These are phyloP conservation scores for Choiromyces venosus DNA, from an alignment of 495 filamentous ascomycete genomes.

Conservation along the genomic window DNA sequence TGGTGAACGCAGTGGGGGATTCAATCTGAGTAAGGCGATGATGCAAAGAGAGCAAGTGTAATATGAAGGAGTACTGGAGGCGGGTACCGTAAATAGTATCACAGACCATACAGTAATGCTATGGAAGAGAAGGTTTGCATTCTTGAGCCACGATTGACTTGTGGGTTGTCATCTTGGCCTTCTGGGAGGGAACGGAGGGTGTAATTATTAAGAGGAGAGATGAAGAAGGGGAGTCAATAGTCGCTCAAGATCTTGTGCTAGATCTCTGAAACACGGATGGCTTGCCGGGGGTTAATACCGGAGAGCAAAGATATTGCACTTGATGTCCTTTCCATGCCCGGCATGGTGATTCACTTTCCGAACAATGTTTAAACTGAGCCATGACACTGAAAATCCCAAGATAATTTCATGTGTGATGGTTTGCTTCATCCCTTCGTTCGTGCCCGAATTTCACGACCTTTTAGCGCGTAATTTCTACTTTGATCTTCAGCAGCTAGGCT, in stretches of 20 bases:
- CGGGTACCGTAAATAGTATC: too few species aligned
- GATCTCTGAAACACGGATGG: neutral
- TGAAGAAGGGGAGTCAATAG: neutral
- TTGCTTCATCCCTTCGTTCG: too few species aligned
- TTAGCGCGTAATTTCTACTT: too few species aligned
- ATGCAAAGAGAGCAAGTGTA: neutral
- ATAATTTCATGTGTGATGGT: neutral
- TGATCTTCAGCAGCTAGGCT: too few species aligned
- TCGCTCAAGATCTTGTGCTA: neutral
- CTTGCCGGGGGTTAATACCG: neutral
- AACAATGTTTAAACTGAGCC: neutral
- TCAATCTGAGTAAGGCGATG: neutral
- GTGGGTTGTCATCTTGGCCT: too few species aligned
- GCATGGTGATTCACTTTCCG: neutral
- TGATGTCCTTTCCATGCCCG: neutral
- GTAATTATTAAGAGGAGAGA: neutral
- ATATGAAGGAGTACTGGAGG: too few species aligned
- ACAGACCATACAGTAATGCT: too few species aligned
- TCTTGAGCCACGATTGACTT: neutral
- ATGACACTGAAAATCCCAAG: neutral
- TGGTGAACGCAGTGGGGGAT: neutral
- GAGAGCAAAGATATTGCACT: neutral
- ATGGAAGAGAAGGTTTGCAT: neutral
- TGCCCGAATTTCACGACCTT: too few species aligned
- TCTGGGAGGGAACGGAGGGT: neutral